Conservation (phyloP, 805 yeast genomes). For the Cyberlindnera mycetangii region DNA sequence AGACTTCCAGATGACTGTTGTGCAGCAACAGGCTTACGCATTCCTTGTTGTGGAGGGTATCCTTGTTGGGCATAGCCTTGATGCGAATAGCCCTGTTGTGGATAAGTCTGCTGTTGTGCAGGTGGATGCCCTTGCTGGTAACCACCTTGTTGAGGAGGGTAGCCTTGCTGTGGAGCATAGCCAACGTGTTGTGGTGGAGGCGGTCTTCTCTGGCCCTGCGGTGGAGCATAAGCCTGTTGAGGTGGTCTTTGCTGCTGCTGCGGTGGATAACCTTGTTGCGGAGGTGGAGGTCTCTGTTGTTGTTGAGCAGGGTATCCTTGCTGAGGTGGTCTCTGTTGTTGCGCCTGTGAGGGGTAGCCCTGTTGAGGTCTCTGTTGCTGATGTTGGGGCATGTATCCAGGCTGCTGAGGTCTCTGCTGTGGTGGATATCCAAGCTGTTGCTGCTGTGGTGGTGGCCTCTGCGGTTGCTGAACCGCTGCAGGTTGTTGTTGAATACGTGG, state of each 20-base stretch:
- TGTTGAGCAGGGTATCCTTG: conserved; percentile 13
- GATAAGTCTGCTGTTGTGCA: conserved; percentile 10
- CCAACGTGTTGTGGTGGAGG: conserved; percentile 5
- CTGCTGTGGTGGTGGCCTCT: conserved; percentile 1
- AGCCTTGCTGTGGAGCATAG: conserved; percentile 2
- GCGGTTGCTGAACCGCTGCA: conserved; percentile 7
- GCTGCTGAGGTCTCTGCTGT: conserved; percentile 12
- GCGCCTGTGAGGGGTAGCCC: conserved; percentile 7
- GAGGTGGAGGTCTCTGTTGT: conserved; percentile 1
- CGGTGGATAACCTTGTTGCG: conserved; percentile 2
- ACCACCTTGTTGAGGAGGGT: conserved; percentile 7
- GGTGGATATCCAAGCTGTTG: conserved; percentile 10
- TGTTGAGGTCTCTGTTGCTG: conserved; percentile 6
- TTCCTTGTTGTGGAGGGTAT: conserved; percentile 4
- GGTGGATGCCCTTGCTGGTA: conserved; percentile 7
- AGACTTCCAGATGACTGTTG: conserved; percentile 10
- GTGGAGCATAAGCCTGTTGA: conserved; percentile 11
- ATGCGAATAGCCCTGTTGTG: conserved; percentile 8
- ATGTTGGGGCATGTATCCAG: conserved; percentile 9
- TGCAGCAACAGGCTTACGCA: conserved; percentile 8
- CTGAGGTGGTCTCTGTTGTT: conserved; percentile 8
- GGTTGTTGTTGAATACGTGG: conserved; percentile 7
- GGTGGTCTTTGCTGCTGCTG: conserved; percentile 11
- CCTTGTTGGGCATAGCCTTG: conserved; percentile 8
- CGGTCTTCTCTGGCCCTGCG: conserved; percentile 8